phyloP scores from a whole-genome alignment of 768 basidiomycete genomes.

The Suillus ampliporus region DNA sequence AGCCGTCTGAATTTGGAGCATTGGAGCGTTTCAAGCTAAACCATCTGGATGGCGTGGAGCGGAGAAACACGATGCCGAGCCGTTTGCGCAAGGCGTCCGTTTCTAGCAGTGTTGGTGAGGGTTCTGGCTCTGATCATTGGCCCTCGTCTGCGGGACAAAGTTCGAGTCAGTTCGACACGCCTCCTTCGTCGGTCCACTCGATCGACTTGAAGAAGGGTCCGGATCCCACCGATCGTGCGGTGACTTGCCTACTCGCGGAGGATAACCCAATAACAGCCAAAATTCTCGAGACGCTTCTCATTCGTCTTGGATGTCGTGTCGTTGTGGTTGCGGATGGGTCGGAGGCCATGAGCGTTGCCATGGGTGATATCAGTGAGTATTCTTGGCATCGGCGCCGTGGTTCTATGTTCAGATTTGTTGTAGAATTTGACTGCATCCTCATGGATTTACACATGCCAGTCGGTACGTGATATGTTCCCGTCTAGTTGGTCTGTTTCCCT shows the following conservation, averaged over 20 bases:
- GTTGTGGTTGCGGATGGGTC: conserved; percentile 96
- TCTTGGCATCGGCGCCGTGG: not conserved
- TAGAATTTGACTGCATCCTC: conserved; percentile 95
- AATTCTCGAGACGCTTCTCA: conserved; percentile 93
- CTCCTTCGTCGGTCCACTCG: conserved; percentile 85
- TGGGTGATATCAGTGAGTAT: conserved; percentile 93
- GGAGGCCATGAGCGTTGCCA: conserved; percentile 95
- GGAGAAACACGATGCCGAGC: conserved; percentile 86
- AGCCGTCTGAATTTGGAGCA: conserved; percentile 89
- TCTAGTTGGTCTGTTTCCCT: conserved; percentile 9
- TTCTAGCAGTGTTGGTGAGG: conserved; percentile 81
- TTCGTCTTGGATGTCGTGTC: conserved; percentile 93
- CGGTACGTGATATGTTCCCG: conserved; percentile 54
- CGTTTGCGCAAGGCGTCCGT: conserved; percentile 86
- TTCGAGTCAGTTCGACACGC: conserved; percentile 58
- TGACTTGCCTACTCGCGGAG: conserved; percentile 94
- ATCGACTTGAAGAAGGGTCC: conserved; percentile 79
- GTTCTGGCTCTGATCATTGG: conserved; percentile 80
- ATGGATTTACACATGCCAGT: conserved; percentile 97
- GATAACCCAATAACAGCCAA: conserved; percentile 98
- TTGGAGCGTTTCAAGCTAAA: conserved; percentile 88
- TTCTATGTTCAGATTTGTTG: conserved; percentile 14
- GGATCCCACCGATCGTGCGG: conserved; percentile 83
- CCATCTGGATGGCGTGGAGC: conserved; percentile 76
- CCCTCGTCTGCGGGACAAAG: conserved; percentile 59